These are phyloP conservation scores for Ascochyta lentis DNA, from an alignment of 2,329 filamentous ascomycete species.

Conservation along the genomic window DNA sequence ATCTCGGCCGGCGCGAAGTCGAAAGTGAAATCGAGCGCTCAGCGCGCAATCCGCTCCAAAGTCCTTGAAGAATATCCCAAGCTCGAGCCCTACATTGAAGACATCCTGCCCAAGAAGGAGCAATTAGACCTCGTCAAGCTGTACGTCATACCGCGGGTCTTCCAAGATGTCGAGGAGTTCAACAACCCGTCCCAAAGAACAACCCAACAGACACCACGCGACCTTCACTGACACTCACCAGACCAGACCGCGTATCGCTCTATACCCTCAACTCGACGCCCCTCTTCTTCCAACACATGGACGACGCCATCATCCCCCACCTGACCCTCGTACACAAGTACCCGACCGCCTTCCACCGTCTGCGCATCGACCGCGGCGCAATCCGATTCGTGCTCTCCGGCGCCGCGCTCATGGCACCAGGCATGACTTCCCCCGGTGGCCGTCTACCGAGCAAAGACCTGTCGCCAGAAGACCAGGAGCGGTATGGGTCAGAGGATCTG, in stretches of 20 bases:
- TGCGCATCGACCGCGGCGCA: constrained; percentile 92
- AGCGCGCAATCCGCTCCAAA: constrained; percentile 83
- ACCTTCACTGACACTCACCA: constrained; percentile 34
- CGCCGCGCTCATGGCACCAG: constrained; percentile 94
- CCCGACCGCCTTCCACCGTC: constrained; percentile 79
- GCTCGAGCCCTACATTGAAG: constrained; percentile 86
- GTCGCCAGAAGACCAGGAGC: constrained; percentile 48
- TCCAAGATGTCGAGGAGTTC: not conserved
- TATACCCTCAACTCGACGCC: constrained; percentile 81
- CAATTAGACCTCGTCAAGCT: constrained; percentile 91
- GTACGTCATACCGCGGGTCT: constrained; percentile 45
- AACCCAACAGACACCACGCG: not conserved
- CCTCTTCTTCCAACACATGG: constrained; percentile 89
- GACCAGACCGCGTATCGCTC: constrained; percentile 84
- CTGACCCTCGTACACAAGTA: constrained; percentile 89
- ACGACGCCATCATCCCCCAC: constrained; percentile 82
- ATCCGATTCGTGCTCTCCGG: constrained; percentile 96
- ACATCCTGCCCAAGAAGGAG: constrained; percentile 92
- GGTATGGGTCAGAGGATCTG: constrained; percentile 69
- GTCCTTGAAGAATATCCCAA: constrained; percentile 85
- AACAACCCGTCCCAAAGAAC: not conserved
- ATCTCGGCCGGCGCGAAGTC: constrained; percentile 81
- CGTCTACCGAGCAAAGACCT: constrained; percentile 67
- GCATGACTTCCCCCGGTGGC: constrained; percentile 83
- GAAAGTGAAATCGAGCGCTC: constrained; percentile 96